Evolutionary conservation across 1,139 yeast genomes (phyloP), one percentile per base, ranked within the genome.

Genomic region (Magnusiomyces sp.): DNA sequence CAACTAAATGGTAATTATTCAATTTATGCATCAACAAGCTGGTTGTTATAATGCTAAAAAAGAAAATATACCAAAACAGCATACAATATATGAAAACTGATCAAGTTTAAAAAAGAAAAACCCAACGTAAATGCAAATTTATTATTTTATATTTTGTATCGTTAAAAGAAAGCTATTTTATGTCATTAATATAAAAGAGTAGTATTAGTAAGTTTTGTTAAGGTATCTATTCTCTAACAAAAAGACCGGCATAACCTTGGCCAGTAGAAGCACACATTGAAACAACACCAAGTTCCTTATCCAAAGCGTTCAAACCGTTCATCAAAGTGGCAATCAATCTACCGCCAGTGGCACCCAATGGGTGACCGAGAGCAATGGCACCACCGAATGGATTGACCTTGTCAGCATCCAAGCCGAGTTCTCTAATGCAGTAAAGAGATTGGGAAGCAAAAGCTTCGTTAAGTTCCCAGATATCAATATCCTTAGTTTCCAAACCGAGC

Each of bases 221-320:
- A 20, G 31, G 10, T 43, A 32, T 29, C 39, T 44, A 48, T 53
- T 71, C 74, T 43, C 64, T 63, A 38, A 62, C 70, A 52, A 71
- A 62, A 40, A 71, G 58, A 2, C 66, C 73, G 19, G 75, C 73
- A 52, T 68, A 71, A 27, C 75, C 75, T 56, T 70, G 73, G 5
- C 75, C 75, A 34, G 74, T 71, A 37, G 73, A 70, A 41, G 71
- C 70, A 55, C 75, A 71, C 75, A 71, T 71, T 7, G 73, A 70
- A 9, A 71, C 62, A 34, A 70, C 63, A 20, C 74, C 74, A 2
- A 70, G 52, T 50, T 69, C 65, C 32, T 64, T 62, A 37, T 62
- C 62, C 43, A 59, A 60, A 10, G 64, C 62, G 39, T 58, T 59
- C 49, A 71, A 61, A 4, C 70, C 71, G 49, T 70, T 68, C 46